phyloP scores from a whole-genome alignment of 352 stramenopile species.

The Globisporangium mamillatum region DNA sequence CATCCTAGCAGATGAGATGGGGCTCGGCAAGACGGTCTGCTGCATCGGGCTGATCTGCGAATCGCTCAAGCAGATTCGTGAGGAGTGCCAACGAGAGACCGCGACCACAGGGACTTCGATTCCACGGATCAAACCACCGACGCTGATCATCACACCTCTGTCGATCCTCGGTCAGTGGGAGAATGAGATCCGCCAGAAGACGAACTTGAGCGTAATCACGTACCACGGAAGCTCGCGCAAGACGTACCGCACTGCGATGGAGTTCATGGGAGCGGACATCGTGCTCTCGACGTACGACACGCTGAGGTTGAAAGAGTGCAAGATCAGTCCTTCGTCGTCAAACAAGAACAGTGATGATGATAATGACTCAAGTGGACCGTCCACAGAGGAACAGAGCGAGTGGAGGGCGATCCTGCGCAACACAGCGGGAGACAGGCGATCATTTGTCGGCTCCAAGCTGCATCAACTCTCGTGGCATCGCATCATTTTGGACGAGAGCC shows the following conservation, averaged over 20 bases:
- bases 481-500: slow-evolving; percentile 88
- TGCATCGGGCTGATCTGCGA: slow-evolving; percentile 79
- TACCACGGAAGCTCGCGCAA: slow-evolving; percentile 73
- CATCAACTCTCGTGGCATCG: slow-evolving; percentile 82
- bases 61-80: slow-evolving; percentile 46
- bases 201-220: slow-evolving; percentile 66
- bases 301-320: slow-evolving; percentile 68
- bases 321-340: slow-evolving; percentile 32
- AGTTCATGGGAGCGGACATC: slow-evolving; percentile 80
- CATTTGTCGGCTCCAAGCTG: slow-evolving; percentile 54
- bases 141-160: slow-evolving; percentile 77
- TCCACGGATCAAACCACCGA: slow-evolving; percentile 48
- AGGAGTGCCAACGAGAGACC: slow-evolving; percentile 22
- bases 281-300: slow-evolving; percentile 83
- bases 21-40: slow-evolving; percentile 89
- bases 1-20: slow-evolving; percentile 88
- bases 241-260: slow-evolving; percentile 51
- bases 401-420: slow-evolving; percentile 18
- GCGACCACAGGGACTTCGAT: slow-evolving; percentile 16
- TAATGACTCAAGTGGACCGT: slow-evolving; percentile 1
- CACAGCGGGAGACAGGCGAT: slow-evolving; percentile 11
- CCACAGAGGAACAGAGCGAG: slow-evolving; percentile 4
- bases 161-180: slow-evolving; percentile 88
- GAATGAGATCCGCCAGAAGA: slow-evolving; percentile 75
- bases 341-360: slow-evolving; percentile 19